These are phyloP conservation scores for Aspergillus udagawae DNA, from an alignment of 2,329 filamentous ascomycete species.

Conservation along the genomic window DNA sequence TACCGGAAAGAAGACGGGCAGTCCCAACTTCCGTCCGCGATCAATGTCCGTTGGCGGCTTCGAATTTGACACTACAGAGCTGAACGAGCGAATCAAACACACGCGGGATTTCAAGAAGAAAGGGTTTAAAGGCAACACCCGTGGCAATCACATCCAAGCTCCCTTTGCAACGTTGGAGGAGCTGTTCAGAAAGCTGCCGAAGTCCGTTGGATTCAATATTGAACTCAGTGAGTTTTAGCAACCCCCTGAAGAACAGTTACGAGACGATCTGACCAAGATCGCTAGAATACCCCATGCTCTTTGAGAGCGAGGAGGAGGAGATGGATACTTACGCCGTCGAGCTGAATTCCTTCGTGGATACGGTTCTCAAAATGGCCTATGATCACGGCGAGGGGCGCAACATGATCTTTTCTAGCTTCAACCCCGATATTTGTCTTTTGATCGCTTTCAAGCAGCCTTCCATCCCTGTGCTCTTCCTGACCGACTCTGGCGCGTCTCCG, in stretches of 20 bases:
- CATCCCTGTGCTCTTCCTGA: constrained; percentile 92
- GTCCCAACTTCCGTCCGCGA: constrained; percentile 35
- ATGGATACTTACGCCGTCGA: constrained; percentile 97
- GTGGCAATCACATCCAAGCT: constrained; percentile 91
- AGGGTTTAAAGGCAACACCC: constrained; percentile 92
- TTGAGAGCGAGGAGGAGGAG: constrained; percentile 89
- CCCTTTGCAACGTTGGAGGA: constrained; percentile 95
- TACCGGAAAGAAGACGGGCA: constrained; percentile 10
- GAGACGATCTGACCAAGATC: constrained; percentile 24
- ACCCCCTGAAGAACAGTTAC: constrained; percentile 20
- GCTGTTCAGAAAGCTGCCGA: constrained; percentile 79
- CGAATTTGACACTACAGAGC: constrained; percentile 38
- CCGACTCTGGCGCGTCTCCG: constrained; percentile 74
- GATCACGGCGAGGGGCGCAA: constrained; percentile 77
- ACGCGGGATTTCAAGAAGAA: constrained; percentile 92
- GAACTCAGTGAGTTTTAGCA: constrained; percentile 66
- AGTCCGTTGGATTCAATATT: constrained; percentile 90
- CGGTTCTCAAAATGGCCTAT: constrained; percentile 84
- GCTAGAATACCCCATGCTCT: constrained; percentile 87
- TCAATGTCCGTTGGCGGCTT: constrained; percentile 59
- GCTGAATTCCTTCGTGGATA: constrained; percentile 94
- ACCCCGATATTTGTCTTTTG: constrained; percentile 92
- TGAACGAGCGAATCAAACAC: constrained; percentile 91
- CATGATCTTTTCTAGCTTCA: constrained; percentile 96
- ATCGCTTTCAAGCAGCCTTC: constrained; percentile 96